Evolutionary conservation across 345 rosid species (phyloP).

Genomic region (Kernera saxatilis): DNA sequence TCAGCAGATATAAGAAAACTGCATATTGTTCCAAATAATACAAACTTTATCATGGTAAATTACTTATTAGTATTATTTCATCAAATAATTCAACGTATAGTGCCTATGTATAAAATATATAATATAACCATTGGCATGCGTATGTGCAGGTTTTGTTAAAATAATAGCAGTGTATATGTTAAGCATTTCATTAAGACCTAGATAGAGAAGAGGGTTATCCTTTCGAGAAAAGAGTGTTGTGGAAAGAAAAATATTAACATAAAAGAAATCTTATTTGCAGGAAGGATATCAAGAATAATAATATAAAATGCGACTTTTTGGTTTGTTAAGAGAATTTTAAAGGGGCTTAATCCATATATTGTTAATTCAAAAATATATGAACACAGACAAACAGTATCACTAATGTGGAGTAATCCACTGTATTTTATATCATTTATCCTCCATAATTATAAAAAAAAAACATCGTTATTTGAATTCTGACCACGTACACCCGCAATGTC

Average conservation of each 20-base stretch:
- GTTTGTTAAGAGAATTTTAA: background rate
- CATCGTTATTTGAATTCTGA: too few species aligned
- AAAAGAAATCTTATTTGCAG: background rate
- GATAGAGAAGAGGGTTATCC: background rate
- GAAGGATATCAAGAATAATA: background rate
- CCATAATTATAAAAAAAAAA: too few species aligned
- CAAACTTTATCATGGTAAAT: too few species aligned
- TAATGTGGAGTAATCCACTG: background rate
- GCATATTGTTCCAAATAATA: background rate
- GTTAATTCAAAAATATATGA: background rate
- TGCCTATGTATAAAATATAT: background rate
- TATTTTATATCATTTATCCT: too few species aligned
- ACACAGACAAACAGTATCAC: background rate
- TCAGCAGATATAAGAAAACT: background rate
- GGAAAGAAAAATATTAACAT: background rate
- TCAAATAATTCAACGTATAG: background rate
- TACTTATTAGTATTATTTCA: background rate
- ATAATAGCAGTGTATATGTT: conserved; percentile 1
- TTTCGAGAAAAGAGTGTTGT: background rate
- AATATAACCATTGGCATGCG: conserved; percentile 10
- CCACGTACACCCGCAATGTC: too few species aligned
- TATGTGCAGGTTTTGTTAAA: background rate
- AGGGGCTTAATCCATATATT: background rate
- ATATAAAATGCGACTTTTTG: background rate
- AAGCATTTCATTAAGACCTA: background rate